Base-by-base conservation (phyloP, 139 green algal species). In the Edaphochlamys debaryana region DNA sequence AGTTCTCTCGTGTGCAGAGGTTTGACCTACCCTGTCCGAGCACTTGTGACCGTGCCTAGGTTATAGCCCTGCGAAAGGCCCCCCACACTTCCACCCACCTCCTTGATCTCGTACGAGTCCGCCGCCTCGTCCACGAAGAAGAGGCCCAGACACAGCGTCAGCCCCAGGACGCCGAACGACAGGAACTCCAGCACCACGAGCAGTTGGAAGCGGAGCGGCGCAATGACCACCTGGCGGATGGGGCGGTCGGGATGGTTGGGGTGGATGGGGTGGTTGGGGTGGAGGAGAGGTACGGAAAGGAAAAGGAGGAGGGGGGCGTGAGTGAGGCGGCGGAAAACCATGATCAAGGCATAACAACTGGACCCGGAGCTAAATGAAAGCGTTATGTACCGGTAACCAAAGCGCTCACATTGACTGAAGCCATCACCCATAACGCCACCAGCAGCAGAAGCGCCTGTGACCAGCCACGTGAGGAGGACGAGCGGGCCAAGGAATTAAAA, bases 121-220 rank as follows among this genome's bases (percentile, higher is more conserved):
- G n/a, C n/a, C 25, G 63, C n/a, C 15, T 22, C 63, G n/a, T 38
- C 32, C 63, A 69, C 63, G 63, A 69, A 69, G 63, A 69, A 69
- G n/a, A 69, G 63, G n/a, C 32, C n/a, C 7, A 69, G 63, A 32
- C 63, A 38, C 19, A 40, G 32, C 9, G 63, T 69, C 11, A 69
- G 63, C 25, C n/a, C 63, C 63, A 69, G 63, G n/a, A 40, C 34
- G 15, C 22, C 34, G n/a, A 69, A 32, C 8, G 63, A 69, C 63
- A 69, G 34, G 34, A 69, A 69, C 63, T 69, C 63, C 25, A 69
- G n/a, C n/a, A 69, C 32, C 63, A 69, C 63, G n/a, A 42, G 63
- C 32, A 63, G 56, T 25, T 29, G 56, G 25, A 63, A 63, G 56
- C 56, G 56, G 1, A 63, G 25, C 56, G 56, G 56, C 17, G 56